Base-by-base conservation (phyloP, 129 eudicot genomes). In the Silybum marianum region DNA sequence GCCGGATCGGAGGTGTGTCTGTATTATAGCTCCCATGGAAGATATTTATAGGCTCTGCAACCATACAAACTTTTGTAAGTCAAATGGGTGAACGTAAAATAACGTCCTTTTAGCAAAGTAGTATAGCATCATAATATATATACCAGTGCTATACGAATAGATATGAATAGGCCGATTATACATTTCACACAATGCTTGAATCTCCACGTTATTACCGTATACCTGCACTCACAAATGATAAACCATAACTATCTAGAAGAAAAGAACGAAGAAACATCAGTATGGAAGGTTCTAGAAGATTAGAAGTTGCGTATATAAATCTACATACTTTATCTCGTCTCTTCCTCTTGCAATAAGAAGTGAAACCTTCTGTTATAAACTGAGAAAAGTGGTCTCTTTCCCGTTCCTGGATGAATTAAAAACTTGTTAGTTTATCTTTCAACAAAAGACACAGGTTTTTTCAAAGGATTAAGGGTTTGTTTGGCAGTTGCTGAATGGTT, bases 361-460 rank as follows among this genome's bases (percentile, higher is more conserved):
- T 91, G 82, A 96, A 96, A 72, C 99, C 98, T 86, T 96, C 99
- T 32, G 99, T 96, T 71, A 96, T 89, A 44, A 96, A 96, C 83
- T 96, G 99, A n/a, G 99, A 93, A 76, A 93, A 96, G 88, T 96
- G 99, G 82, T 96, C 99, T 73, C 98, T 87, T 79, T 96, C 99
- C 3, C 91, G 93, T 83, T 96, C 99, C 99, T 96, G 89, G 51
- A 78, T 51, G 38, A 73, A 78, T 18, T 34, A 85, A 58, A 7
- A 66, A 58, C 30, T 75, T n/a, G 40, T 67, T 28, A 82, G 60
- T 24, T 30, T 4, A 74, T 69, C 39, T 10, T 72, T 39, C 76
- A 70, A 72, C 39, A 73, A 48, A 22, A 68, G 42, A 1, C 22
- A 54, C 1, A 0, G 22, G 18, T 51, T 54, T 58, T 48, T 14